A percentile compares a stretch with the other conserved stretches of the same genome.
Conservation (phyloP, 176 grass and related monocot genomes). For the Oryza meyeriana region DNA sequence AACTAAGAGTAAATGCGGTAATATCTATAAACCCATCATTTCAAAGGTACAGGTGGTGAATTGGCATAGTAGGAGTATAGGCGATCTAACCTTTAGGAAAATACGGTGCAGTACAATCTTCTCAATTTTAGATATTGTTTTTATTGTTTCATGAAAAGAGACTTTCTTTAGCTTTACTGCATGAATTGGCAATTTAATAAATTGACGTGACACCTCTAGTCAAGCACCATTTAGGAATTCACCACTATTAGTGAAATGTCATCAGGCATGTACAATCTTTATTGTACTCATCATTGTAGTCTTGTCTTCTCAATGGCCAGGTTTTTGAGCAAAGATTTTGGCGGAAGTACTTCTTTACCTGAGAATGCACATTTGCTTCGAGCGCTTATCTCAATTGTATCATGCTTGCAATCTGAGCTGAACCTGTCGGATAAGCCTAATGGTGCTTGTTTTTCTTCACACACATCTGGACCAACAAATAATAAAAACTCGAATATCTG, state of each 20-base stretch:
- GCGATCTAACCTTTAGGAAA: not conserved
- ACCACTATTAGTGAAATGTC: not conserved
- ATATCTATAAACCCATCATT: not conserved
- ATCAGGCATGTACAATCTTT: slow-evolving; percentile 7
- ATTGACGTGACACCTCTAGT: not conserved
- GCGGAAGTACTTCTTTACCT: slow-evolving; percentile 55
- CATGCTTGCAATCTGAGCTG: slow-evolving; percentile 68
- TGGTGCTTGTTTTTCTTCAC: slow-evolving; percentile 31
- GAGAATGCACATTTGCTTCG: slow-evolving; percentile 51
- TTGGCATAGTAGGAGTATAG: not conserved
- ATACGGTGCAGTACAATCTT: not conserved
- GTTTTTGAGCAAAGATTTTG: slow-evolving; percentile 53
- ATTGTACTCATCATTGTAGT: slow-evolving; percentile 5
- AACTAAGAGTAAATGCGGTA: not conserved
- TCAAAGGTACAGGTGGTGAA: not conserved
- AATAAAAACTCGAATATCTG: slow-evolving; percentile 47
- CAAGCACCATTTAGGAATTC: not conserved
- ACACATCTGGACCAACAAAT: slow-evolving; percentile 39
- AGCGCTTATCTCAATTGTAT: slow-evolving; percentile 61
- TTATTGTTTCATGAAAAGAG: not conserved
- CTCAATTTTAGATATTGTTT: not conserved
- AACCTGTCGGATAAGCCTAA: slow-evolving; percentile 50
- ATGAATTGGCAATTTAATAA: not conserved
- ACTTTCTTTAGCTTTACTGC: not conserved
- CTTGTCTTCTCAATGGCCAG: slow-evolving; percentile 36